Conservation (phyloP, 2,329 filamentous ascomycete genomes). For the Curvularia verruculosa region DNA sequence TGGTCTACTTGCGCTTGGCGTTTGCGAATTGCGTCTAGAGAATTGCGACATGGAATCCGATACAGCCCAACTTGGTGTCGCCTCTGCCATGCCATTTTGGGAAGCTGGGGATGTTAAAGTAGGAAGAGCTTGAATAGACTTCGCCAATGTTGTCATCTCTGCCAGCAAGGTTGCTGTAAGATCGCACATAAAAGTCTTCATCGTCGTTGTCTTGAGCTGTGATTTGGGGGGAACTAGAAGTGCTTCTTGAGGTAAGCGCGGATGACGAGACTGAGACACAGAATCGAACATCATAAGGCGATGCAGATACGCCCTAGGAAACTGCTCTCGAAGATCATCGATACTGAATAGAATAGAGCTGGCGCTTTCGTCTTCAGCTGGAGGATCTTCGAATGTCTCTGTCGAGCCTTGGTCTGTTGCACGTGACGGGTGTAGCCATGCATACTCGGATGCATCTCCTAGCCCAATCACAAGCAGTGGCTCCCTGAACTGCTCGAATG, state of each 20-base stretch:
- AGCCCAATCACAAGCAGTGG: constrained; percentile 83
- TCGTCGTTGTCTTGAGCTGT: constrained; percentile 74
- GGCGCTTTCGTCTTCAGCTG: constrained; percentile 36
- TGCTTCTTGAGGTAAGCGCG: constrained; percentile 66
- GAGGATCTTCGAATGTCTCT: constrained; percentile 18
- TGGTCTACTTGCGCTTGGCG: constrained; percentile 32
- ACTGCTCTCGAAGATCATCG: constrained; percentile 72
- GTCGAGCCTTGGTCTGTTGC: constrained; percentile 18
- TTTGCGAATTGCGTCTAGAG: constrained; percentile 42
- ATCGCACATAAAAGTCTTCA: constrained; percentile 55
- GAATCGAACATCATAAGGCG: constrained; percentile 83
- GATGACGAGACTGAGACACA: constrained; percentile 44
- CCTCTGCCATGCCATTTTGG: constrained; percentile 34
- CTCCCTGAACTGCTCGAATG: constrained; percentile 90
- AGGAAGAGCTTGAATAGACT: constrained; percentile 59
- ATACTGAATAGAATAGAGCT: constrained; percentile 64
- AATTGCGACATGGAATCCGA: constrained; percentile 34
- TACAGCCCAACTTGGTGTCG: constrained; percentile 39
- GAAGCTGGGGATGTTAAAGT: constrained; percentile 65
- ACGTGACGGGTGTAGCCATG: constrained; percentile 53
- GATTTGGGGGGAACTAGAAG: constrained; percentile 71
- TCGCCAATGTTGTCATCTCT: constrained; percentile 56
- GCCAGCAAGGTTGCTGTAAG: constrained; percentile 53
- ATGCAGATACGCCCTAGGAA: constrained; percentile 77
- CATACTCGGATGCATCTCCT: constrained; percentile 75